phyloP scores from a whole-genome alignment of 2,329 filamentous ascomycete genomes.

The Exophiala sp. region DNA sequence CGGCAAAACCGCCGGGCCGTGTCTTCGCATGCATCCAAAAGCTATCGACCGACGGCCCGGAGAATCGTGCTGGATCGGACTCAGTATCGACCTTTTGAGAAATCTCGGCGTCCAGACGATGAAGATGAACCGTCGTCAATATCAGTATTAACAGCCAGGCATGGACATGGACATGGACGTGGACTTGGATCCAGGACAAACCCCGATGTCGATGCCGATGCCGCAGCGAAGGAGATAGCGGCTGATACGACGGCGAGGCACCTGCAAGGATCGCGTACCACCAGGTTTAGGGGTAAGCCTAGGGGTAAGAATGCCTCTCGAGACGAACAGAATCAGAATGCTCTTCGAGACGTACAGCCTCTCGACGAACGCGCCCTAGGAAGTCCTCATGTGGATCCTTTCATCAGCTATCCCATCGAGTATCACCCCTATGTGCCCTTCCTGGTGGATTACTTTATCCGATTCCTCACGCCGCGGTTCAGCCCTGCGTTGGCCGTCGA shows the following conservation, averaged over 20 bases:
- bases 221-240: no score
- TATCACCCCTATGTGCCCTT: constrained; percentile 14
- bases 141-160: no score
- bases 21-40: constrained; percentile 21
- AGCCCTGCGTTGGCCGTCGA: constrained; percentile 16
- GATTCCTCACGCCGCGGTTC: constrained; percentile 16
- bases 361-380: constrained; percentile 5
- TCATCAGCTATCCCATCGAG: constrained; percentile 13
- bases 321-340: background rate
- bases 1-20: constrained; percentile 16
- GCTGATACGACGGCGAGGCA: no score
- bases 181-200: no score
- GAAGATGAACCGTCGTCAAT: no score
- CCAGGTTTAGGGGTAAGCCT: no score
- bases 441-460: constrained; percentile 20
- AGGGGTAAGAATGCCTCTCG: no score
- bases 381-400: constrained; percentile 11
- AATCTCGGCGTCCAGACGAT: background rate
- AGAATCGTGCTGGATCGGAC: constrained; percentile 15
- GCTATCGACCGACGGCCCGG: constrained; percentile 18
- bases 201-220: no score
- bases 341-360: background rate
- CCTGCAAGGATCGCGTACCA: no score
- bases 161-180: no score
- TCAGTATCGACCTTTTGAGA: constrained; percentile 17